Base-by-base conservation (phyloP, 108 stramenopile species). In the Schizochytrium sp. region DNA sequence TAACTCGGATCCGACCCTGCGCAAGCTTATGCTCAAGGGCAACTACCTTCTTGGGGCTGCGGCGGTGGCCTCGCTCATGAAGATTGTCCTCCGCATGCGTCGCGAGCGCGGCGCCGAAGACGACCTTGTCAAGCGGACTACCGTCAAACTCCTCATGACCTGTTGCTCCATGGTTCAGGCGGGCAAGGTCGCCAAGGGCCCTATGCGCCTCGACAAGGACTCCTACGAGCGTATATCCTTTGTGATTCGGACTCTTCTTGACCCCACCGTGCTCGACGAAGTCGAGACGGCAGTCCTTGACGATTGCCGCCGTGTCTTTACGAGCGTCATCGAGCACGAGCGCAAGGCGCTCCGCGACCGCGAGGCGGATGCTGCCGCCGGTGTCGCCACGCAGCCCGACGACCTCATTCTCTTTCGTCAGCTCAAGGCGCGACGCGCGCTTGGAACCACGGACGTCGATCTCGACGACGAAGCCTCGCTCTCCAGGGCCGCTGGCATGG, bases 381-480 rank as follows among this genome's bases (percentile, higher is more conserved):
- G 18, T 2, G 51, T 88, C 72, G 60, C 58, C 5, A 89, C 96
- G 25, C 96, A 98, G 87, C 95, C 98, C 6, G 98, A 99, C 90
- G 98, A 98, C 93, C 94, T 98, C 88, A 99, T 99, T 91, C 96
- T 97, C 93, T 98, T 99, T 93, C 96, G 99, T 21, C 99, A 99
- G 92, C 96, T 99, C 18, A 95, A 95, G n/a, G 76, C 71, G 19
- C 58, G 58, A 16, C 76, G 95, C 95, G 53, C 90, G 94, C 69
- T 93, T 96, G 25, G 97, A 95, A 25, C 71, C 93, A 92, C 88
- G 95, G 99, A 99, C 91, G 89, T 99, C 58, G 99, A 99, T 91
- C 93, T 99, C 83, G 97, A 98, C 92, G 99, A 99, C 93, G 99
- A 98, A 34, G 95, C 95, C 60, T 98, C 98, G 91, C 95, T 99